Evolutionary conservation across 495 filamentous ascomycete species (phyloP), one percentile per base, ranked within the genome.

Genomic region (Aspergillus haitiensis): DNA sequence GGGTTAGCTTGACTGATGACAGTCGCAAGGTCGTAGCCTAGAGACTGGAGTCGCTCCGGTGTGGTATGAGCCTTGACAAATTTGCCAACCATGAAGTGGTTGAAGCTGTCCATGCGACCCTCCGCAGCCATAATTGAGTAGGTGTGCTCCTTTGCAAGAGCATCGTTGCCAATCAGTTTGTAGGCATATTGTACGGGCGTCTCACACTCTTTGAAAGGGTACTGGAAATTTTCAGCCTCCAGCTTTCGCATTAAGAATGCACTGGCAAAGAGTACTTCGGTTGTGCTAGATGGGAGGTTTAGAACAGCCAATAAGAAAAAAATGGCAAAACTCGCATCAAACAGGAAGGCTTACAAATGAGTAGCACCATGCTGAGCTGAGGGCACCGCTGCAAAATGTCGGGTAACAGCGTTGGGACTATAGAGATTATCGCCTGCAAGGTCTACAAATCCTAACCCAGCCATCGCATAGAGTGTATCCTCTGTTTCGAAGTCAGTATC

Each of bases 81-180:
- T 46, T 75, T 77, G 36, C 73, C 73, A 6, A 66, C 67, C 75
- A 77, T 77, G 55, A 77, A 77, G 13, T 61, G 52, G 35, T 76
- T 77, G 60, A 77, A 77, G 57, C 73, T 76, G 31, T 71, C 70
- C 68, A 77, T 74, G 18, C 75, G 72, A 10, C 71, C 72, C 40
- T 74, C 63, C 1, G 56, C 61, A 31, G 69, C 71, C 71, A 77
- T 76, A 32, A 76, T 76, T 0, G 69, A 66, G 52, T 77, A 77
- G 3, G 72, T 71, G 37, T 77, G 73, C 31, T 72, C 45, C 2
- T 65, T 44, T 11, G 75, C 62, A 6, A 75, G 58, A 0, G 67
- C 55, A 0, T 65, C 37, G 10, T 74, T 46, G 10, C 73, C 75
- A 67, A 75, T 72, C 4, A 68, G 60, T 21, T 63, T 55, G 44